Conservation (phyloP, 148 eudicot genomes). For the Silene conica region DNA sequence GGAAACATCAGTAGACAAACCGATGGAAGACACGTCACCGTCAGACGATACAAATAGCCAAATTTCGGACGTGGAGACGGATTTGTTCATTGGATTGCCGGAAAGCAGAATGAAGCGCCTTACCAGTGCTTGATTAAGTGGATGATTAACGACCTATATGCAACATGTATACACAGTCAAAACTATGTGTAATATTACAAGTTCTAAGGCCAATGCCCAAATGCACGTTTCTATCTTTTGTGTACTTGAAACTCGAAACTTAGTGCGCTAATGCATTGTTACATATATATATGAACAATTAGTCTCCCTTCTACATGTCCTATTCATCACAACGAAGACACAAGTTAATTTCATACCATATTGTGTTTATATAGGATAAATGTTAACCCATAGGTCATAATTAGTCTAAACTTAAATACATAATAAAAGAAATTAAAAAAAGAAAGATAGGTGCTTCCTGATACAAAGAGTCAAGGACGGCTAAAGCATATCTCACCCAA, state of each 20-base stretch:
- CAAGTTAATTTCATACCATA: no score
- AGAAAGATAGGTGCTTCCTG: no score
- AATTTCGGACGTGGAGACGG: slow-evolving; percentile 67
- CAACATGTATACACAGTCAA: background rate
- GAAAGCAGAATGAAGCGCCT: slow-evolving; percentile 39
- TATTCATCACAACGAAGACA: no score
- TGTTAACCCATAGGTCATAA: no score
- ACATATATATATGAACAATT: background rate
- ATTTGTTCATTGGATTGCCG: slow-evolving; percentile 63
- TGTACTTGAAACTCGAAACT: background rate
- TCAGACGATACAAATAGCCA: slow-evolving; percentile 46
- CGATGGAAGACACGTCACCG: slow-evolving; percentile 27
- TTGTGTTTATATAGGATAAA: no score
- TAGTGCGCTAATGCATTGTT: background rate
- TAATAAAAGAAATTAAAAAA: no score
- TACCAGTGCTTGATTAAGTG: background rate
- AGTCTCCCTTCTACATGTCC: no score
- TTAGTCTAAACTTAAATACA: no score
- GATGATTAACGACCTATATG: background rate
- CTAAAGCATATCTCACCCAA: no score
- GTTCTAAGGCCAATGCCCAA: background rate
- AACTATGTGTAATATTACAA: background rate
- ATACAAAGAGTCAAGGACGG: no score
- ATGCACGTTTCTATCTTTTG: background rate
- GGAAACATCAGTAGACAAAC: slow-evolving; percentile 28